Conservation (phyloP, 345 rosid genomes). For the Gynandropsis gynandra region DNA sequence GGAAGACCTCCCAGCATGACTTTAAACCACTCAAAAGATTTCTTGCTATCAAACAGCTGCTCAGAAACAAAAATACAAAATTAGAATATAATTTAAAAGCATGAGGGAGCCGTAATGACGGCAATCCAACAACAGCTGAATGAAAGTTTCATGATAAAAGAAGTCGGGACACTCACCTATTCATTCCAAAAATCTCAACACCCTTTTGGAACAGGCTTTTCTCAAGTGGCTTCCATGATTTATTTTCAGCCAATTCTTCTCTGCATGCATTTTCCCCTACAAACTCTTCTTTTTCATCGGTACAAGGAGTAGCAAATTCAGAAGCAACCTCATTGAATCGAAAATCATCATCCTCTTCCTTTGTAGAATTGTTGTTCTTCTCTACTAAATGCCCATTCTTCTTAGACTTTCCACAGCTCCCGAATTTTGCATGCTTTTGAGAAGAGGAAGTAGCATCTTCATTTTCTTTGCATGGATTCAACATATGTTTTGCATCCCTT, state of each 20-base stretch:
- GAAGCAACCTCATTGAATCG: conserved; percentile 34
- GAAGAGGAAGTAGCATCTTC: conserved; percentile 77
- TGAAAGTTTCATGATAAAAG: not conserved
- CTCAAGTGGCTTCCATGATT: conserved; percentile 79
- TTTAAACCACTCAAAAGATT: conserved; percentile 86
- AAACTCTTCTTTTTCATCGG: conserved; percentile 58
- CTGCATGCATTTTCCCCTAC: conserved; percentile 51
- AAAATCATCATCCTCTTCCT: conserved; percentile 33
- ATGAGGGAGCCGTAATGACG: not conserved
- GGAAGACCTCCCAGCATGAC: conserved; percentile 89
- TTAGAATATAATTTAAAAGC: conserved; percentile 4
- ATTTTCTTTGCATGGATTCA: conserved; percentile 50
- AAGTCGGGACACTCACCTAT: conserved; percentile 48
- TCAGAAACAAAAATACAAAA: conserved; percentile 19
- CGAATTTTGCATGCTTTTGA: conserved; percentile 56
- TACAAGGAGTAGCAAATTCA: conserved; percentile 37
- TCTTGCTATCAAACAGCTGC: conserved; percentile 88
- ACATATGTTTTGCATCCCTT: conserved; percentile 43
- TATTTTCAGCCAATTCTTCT: conserved; percentile 41
- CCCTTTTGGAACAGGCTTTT: conserved; percentile 89
- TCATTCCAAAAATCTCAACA: conserved; percentile 87
- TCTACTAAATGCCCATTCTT: conserved; percentile 41
- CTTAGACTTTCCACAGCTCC: conserved; percentile 42
- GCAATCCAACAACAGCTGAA: conserved; percentile 1
- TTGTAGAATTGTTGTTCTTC: conserved; percentile 32